Evolutionary conservation across 352 stramenopile species (phyloP), one percentile per base, ranked within the genome.

Genomic region (Phytophthora rubi): DNA sequence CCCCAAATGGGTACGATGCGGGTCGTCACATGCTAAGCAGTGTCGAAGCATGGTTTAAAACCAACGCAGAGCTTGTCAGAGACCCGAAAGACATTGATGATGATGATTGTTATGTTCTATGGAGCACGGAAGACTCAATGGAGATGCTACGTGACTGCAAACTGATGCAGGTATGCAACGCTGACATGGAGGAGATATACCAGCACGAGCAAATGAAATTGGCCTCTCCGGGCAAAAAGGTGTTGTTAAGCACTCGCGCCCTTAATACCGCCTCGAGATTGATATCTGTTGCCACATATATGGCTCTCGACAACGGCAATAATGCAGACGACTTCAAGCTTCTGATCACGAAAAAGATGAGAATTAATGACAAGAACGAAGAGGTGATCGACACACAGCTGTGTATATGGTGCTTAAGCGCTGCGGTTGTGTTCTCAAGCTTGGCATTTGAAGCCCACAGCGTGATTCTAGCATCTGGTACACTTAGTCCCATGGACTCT

Each of bases 401-500:
- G 49, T 94, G 86, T 55, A 82, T 95, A 30, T 96, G 88, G 88
- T 96, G 88, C 56, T 59, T 96, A 1, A 92, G 90, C 48, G 85
- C 87, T 0, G 84, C 83, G 2, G 88, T 96, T 10, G 88, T 88
- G 6, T 94, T 96, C 64, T 74, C 75, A 16, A 83, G 92, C 23
- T 74, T 96, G 7, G 76, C 83, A n/a, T 70, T 54, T 26, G 16
- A 88, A 9, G 73, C 78, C 3, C 83, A 85, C 13, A 91, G 80
- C 23, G 83, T 96, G 4, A 90, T 96, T 39, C 61, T 96, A 18
- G 91, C 88, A 5, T 94, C 85, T 2, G 88, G 88, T 18, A 96
- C 88, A 7, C 65, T 96, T 6, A 93, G 83, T 52, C 88, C 88
- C 0, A 94, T 96, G 87, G 86, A 94, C n/a, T 93, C 88, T 10